These are phyloP conservation scores for Nemania serpens DNA, from an alignment of 2,329 filamentous ascomycete genomes.

Conservation along the genomic window DNA sequence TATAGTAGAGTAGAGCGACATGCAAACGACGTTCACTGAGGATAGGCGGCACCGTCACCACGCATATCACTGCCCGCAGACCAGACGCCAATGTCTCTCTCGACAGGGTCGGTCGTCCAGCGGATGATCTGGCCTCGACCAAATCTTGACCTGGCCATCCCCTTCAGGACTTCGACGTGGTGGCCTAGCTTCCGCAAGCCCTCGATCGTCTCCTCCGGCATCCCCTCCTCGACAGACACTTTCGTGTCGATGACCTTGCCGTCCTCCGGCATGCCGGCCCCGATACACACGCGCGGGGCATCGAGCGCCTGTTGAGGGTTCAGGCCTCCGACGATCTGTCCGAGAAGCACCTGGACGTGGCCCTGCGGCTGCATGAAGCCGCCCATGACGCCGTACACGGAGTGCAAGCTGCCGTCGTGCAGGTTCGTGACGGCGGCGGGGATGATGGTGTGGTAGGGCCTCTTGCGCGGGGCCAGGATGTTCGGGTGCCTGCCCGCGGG, in stretches of 20 bases:
- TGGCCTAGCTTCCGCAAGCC: slow-evolving; percentile 75
- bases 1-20: too few relatives aligned
- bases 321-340: slow-evolving; percentile 81
- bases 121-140: slow-evolving; percentile 87
- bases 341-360: slow-evolving; percentile 89
- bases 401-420: slow-evolving; percentile 74
- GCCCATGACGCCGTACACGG: slow-evolving; percentile 95
- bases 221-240: slow-evolving; percentile 84
- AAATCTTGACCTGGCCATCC: slow-evolving; percentile 70
- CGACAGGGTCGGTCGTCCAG: slow-evolving; percentile 70
- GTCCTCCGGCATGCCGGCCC: slow-evolving; percentile 69
- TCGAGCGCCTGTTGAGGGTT: slow-evolving; percentile 89
- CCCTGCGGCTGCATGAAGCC: slow-evolving; percentile 99
- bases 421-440: slow-evolving; percentile 85
- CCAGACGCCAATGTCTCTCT: slow-evolving; percentile 71
- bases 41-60: slow-evolving; percentile 76
- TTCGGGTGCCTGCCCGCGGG: slow-evolving; percentile 70
- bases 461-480: slow-evolving; percentile 75
- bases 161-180: slow-evolving; percentile 69
- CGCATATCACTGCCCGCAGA: slow-evolving; percentile 87
- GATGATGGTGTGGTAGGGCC: slow-evolving; percentile 98
- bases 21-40: slow-evolving; percentile 42
- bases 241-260: slow-evolving; percentile 54
- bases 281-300: slow-evolving; percentile 87
- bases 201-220: slow-evolving; percentile 68